Evolutionary conservation across 2,329 filamentous ascomycete species (phyloP).

Genomic region (Fusarium sp.): DNA sequence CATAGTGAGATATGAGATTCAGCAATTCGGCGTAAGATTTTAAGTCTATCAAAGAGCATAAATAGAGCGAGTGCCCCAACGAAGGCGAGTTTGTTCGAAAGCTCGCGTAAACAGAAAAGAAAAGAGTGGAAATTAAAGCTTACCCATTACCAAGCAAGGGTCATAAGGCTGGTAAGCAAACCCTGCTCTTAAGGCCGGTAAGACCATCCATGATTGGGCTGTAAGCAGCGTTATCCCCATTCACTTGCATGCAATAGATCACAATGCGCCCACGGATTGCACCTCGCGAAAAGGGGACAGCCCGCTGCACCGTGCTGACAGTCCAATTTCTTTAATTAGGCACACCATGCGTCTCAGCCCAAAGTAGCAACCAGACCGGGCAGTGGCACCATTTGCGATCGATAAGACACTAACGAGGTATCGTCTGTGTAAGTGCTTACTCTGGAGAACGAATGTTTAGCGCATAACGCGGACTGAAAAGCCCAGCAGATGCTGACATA

Average conservation of each 20-base stretch:
- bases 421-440: neutral
- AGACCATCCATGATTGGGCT: neutral
- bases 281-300: neutral
- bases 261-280: neutral
- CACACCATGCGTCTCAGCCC: neutral
- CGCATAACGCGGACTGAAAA: neutral
- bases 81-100: neutral
- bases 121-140: constrained; percentile 19
- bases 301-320: neutral
- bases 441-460: neutral
- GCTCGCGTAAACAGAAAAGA: neutral
- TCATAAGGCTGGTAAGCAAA: constrained; percentile 24
- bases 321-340: neutral
- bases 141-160: constrained; percentile 16
- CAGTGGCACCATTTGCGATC: neutral
- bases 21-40: neutral
- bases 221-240: neutral
- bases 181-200: neutral
- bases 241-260: neutral
- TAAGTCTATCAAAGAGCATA: neutral
- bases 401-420: neutral
- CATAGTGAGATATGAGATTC: neutral
- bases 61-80: neutral
- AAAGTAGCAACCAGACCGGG: neutral
- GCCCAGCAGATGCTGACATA: neutral